These are phyloP conservation scores for Flagelloscypha sp. DNA, from an alignment of 768 basidiomycete species.

Conservation along the genomic window DNA sequence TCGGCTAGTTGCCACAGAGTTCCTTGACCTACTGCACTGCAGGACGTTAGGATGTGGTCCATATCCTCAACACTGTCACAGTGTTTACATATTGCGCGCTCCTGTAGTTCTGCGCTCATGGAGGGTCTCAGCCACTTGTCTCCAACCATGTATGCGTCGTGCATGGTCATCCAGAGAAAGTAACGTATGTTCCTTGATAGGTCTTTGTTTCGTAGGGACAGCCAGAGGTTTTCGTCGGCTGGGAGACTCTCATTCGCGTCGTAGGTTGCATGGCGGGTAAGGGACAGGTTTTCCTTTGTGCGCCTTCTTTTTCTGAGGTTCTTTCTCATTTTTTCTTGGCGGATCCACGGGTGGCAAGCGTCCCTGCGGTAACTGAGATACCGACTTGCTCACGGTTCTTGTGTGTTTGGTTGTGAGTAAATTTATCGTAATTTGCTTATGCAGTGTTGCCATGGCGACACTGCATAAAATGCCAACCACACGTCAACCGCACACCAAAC, in stretches of 20 bases:
- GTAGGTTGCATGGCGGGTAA: neutral
- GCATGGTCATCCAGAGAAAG: slow-evolving; percentile 15
- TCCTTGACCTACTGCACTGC: slow-evolving; percentile 3
- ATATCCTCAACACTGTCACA: slow-evolving; percentile 5
- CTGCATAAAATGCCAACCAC: too few species aligned
- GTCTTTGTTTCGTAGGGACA: slow-evolving; percentile 4
- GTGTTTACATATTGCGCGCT: slow-evolving; percentile 3
- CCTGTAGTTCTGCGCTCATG: neutral
- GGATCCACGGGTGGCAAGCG: neutral
- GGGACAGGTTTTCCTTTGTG: neutral
- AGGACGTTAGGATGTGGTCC: slow-evolving; percentile 12
- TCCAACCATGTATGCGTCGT: slow-evolving; percentile 15
- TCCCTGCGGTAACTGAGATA: too few species aligned
- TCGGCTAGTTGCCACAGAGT: slow-evolving; percentile 5
- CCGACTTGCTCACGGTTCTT: too few species aligned
- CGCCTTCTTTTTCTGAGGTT: slow-evolving; percentile 1
- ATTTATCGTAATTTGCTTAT: too few species aligned
- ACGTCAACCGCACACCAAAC: too few species aligned
- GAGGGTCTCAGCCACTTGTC: slow-evolving; percentile 7
- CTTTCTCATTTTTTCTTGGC: neutral
- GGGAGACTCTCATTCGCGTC: neutral
- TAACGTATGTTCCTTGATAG: slow-evolving; percentile 8
- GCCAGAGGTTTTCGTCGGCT: slow-evolving; percentile 6
- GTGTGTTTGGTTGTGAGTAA: too few species aligned
- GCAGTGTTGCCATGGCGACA: too few species aligned